A percentile compares a stretch with the other conserved stretches of the same genome.
phyloP scores from a whole-genome alignment of 1,284 basidiomycete genomes.

The Anthracocystis panici-leucophaei region DNA sequence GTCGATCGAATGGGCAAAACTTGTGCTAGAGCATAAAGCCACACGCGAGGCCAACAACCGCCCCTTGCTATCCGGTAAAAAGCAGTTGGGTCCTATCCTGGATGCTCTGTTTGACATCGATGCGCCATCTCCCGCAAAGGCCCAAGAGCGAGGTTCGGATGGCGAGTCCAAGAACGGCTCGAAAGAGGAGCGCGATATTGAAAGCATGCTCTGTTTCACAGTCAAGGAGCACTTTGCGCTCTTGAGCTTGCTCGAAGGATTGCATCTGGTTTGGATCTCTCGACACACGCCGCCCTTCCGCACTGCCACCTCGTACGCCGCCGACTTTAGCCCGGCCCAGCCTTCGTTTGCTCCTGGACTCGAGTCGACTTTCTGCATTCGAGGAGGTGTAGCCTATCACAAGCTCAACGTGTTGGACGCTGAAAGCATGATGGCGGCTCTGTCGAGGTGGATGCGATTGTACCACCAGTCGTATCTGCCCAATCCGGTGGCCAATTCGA shows the following conservation, averaged over 20 bases:
- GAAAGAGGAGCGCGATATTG: conserved; percentile 13
- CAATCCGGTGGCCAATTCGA: conserved; percentile 20
- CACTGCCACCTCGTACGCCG: conserved; percentile 35
- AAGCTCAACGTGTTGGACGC: conserved; percentile 22
- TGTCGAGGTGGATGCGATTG: conserved; percentile 44
- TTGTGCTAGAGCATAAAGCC: conserved; percentile 42
- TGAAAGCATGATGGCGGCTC: conserved; percentile 37
- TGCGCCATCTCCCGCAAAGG: conserved; percentile 12
- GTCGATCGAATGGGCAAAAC: conserved; percentile 43
- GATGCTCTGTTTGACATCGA: conserved; percentile 31
- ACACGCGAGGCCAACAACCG: conserved; percentile 26
- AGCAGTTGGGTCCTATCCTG: conserved; percentile 39
- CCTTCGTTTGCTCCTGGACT: conserved; percentile 18
- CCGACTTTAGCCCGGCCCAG: conserved; percentile 31
- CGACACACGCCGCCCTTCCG: conserved; percentile 35
- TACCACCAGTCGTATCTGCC: conserved; percentile 40
- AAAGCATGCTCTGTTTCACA: conserved; percentile 32
- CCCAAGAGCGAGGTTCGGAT: neutral
- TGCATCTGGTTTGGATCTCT: conserved; percentile 44
- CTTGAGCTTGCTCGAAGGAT: conserved; percentile 34
- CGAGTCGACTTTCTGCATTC: conserved; percentile 25
- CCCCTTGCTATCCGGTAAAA: conserved; percentile 25
- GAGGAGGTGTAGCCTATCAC: conserved; percentile 25
- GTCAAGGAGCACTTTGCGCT: conserved; percentile 49
- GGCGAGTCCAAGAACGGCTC: neutral